Evolutionary conservation across 257 asterid genomes (phyloP), one percentile per base, ranked within the genome.

Genomic region (Ocimum tenuiflorum): DNA sequence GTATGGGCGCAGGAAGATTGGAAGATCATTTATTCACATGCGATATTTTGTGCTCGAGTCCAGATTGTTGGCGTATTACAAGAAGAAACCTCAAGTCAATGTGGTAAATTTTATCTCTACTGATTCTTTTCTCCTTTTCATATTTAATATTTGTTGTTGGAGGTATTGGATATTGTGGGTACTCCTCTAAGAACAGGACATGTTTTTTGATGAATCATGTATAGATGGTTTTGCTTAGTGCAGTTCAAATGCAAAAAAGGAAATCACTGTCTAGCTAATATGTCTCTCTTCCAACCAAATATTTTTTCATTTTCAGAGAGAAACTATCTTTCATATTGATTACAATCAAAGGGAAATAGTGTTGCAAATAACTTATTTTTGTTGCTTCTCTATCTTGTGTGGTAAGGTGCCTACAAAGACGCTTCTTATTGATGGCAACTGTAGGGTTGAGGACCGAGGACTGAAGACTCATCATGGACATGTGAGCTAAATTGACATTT

Each of bases 381-480:
- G 10, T 63, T 67, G 24, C 68, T 56, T 52, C 62, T 60, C 52
- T 22, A 67, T 55, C 66, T 39, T 63, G 4, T 42, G 24, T 76
- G 77, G 27, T 71, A 68, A 91, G 99, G 87, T 91, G 74, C 99
- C 97, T 11, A 79, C 84, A 77, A 90, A 90, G 95, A 88, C 96
- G 43, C 88, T 94, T 65, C 84, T 78, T 68, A 86, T 90, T 53
- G 99, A 94, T 81, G 96, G 99, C 9, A 94, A 90, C 68, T 94
- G 96, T 76, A 82, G 99, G 67, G 97, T 94, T 83, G 99, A 94
- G 79, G 99, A 90, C 63, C 83, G 96, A 62, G 97, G 99, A 65
- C 73, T 94, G 86, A 94, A 94, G 85, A 90, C 99, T 60, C 97
- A 94, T 73, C 95, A 94, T 79, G 99, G 99, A 82, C 99, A 86